phyloP scores from a whole-genome alignment of 2,329 filamentous ascomycete species.

The Colletotrichum tabaci region DNA sequence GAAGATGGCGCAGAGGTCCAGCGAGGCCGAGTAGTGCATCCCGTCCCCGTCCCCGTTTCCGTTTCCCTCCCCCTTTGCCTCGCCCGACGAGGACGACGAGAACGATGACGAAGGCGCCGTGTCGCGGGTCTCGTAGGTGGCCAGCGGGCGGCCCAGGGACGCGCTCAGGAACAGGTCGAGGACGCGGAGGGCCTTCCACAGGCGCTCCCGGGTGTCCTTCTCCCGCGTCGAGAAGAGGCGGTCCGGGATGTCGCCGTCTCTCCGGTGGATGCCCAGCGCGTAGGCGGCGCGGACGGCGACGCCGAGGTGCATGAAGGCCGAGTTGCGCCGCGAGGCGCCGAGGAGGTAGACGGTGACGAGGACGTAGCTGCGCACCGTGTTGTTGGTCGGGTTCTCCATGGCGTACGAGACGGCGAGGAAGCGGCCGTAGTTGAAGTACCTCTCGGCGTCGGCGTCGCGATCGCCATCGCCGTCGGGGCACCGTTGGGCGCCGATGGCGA shows the following conservation, averaged over 20 bases:
- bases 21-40: constrained; percentile 46
- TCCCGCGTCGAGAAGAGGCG: constrained; percentile 48
- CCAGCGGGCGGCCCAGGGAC: constrained; percentile 51
- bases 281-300: constrained; percentile 56
- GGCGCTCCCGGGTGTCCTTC: constrained; percentile 47
- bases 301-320: constrained; percentile 57
- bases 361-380: constrained; percentile 51
- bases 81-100: no score
- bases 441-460: constrained; percentile 51
- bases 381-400: constrained; percentile 54
- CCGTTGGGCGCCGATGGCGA: constrained; percentile 53
- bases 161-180: constrained; percentile 53
- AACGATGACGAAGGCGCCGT: constrained; percentile 19
- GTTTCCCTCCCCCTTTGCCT: no score
- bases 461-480: constrained; percentile 48
- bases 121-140: constrained; percentile 50
- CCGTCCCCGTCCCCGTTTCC: no score
- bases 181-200: constrained; percentile 53
- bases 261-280: constrained; percentile 51
- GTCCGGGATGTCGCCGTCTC: constrained; percentile 45
- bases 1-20: constrained; percentile 55
- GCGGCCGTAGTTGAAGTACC: constrained; percentile 54
- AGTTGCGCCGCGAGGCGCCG: constrained; percentile 52
- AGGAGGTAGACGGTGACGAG: constrained; percentile 57
- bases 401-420: constrained; percentile 51